phyloP scores from a whole-genome alignment of 2,329 filamentous ascomycete genomes.

The Fusarium sp. region DNA sequence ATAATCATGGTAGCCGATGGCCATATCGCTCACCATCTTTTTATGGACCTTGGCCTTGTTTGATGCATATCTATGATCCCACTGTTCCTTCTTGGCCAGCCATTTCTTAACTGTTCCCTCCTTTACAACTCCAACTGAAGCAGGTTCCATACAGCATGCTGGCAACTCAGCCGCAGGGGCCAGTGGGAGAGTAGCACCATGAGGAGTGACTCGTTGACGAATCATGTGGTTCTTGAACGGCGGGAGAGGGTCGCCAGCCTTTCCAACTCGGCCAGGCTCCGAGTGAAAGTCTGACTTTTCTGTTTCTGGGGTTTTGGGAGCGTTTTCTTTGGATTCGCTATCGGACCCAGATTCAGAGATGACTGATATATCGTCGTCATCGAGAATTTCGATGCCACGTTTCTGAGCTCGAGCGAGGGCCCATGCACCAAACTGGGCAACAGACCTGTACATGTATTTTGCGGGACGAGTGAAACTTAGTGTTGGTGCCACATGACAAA shows the following conservation, averaged over 20 bases:
- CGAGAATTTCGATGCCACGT: conserved; percentile 80
- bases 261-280: conserved; percentile 70
- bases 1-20: conserved; percentile 77
- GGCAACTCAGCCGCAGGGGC: conserved; percentile 72
- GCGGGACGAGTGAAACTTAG: conserved; percentile 96
- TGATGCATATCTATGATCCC: conserved; percentile 78
- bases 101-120: conserved; percentile 83
- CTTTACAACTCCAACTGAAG: conserved; percentile 83
- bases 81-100: conserved; percentile 78
- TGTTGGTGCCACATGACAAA: conserved; percentile 92
- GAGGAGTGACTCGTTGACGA: conserved; percentile 83
- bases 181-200: conserved; percentile 79
- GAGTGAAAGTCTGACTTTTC: conserved; percentile 36
- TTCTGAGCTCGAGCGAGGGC: conserved; percentile 85
- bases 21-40: conserved; percentile 77
- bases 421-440: conserved; percentile 95
- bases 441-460: conserved; percentile 93
- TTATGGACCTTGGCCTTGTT: conserved; percentile 79
- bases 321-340: conserved; percentile 40
- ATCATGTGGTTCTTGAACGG: conserved; percentile 90
- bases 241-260: conserved; percentile 85
- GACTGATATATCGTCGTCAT: conserved; percentile 81
- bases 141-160: conserved; percentile 70
- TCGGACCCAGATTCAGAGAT: conserved; percentile 71
- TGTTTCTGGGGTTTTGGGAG: conserved; percentile 34